phyloP scores from a whole-genome alignment of 768 basidiomycete species.

The Piloderma croceum region DNA sequence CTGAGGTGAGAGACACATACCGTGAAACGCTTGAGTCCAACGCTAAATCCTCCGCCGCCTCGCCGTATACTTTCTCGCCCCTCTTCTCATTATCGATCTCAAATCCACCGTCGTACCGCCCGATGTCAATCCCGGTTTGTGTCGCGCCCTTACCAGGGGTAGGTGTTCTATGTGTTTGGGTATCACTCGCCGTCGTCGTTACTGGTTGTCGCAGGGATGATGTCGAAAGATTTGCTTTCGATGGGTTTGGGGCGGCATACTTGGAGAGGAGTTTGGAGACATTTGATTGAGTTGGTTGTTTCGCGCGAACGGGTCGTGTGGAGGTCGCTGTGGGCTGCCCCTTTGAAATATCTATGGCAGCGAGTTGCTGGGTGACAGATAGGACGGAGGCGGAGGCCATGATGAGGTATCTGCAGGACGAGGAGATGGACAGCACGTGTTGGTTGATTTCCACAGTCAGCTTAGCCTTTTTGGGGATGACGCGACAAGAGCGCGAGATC shows the following conservation, averaged over 20 bases:
- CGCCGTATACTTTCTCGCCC: slow-evolving; percentile 67
- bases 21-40: slow-evolving; percentile 74
- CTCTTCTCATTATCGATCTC: slow-evolving; percentile 81
- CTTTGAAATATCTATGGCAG: slow-evolving; percentile 58
- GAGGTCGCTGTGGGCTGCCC: slow-evolving; percentile 38
- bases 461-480: no score
- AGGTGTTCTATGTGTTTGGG: slow-evolving; percentile 16
- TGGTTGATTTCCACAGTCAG: no score
- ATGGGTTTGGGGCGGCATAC: slow-evolving; percentile 61
- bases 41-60: slow-evolving; percentile 75
- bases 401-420: background rate
- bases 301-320: slow-evolving; percentile 34
- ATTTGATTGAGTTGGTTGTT: slow-evolving; percentile 53
- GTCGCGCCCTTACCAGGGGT: slow-evolving; percentile 20
- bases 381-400: slow-evolving; percentile 45
- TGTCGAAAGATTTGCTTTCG: slow-evolving; percentile 26
- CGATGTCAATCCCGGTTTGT: slow-evolving; percentile 60
- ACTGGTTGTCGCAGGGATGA: slow-evolving; percentile 42
- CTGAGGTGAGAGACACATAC: slow-evolving; percentile 33
- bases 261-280: slow-evolving; percentile 72
- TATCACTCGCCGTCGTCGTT: slow-evolving; percentile 9
- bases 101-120: slow-evolving; percentile 94
- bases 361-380: slow-evolving; percentile 59
- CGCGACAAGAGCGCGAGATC: no score
- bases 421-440: background rate